A percentile compares a stretch with the other conserved stretches of the same genome.
Conservation (phyloP, 2,329 filamentous ascomycete species). For the Neonectria magnoliae region DNA sequence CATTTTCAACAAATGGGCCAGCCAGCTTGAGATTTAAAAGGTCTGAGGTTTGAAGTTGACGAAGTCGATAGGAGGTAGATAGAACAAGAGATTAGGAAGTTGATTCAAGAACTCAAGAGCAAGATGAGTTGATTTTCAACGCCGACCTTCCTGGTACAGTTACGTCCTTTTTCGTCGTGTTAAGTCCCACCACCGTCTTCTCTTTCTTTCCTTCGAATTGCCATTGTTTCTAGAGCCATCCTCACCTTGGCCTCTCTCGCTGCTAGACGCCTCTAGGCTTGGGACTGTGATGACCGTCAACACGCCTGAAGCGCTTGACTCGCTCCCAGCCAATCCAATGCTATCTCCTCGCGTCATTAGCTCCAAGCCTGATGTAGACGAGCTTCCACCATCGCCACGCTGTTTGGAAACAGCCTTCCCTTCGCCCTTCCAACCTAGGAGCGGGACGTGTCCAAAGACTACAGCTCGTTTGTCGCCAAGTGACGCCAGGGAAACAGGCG, state of each 20-base stretch:
- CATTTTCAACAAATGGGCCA: too few species aligned
- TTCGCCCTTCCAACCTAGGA: neutral
- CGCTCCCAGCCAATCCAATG: neutral
- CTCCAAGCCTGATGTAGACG: neutral
- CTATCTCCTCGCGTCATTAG: neutral
- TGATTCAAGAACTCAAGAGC: too few species aligned
- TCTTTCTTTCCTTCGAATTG: neutral
- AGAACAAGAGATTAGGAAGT: too few species aligned
- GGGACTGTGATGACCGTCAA: conserved; percentile 15
- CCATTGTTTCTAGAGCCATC: neutral
- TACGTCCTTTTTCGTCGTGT: neutral
- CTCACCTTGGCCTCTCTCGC: neutral
- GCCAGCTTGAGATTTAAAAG: too few species aligned
- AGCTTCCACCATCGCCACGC: neutral
- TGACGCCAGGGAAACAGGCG: neutral
- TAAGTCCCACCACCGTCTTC: neutral
- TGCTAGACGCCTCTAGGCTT: neutral
- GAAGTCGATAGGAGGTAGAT: too few species aligned
- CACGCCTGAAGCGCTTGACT: neutral
- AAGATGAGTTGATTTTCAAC: too few species aligned
- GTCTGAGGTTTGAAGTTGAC: too few species aligned
- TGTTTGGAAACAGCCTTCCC: neutral
- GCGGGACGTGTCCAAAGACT: conserved; percentile 8
- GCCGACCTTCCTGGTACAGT: too few species aligned
- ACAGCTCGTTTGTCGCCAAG: conserved; percentile 9